Evolutionary conservation across 2,329 filamentous ascomycete species (phyloP), one percentile per base, ranked within the genome.

Genomic region (Orbilia oligospora): DNA sequence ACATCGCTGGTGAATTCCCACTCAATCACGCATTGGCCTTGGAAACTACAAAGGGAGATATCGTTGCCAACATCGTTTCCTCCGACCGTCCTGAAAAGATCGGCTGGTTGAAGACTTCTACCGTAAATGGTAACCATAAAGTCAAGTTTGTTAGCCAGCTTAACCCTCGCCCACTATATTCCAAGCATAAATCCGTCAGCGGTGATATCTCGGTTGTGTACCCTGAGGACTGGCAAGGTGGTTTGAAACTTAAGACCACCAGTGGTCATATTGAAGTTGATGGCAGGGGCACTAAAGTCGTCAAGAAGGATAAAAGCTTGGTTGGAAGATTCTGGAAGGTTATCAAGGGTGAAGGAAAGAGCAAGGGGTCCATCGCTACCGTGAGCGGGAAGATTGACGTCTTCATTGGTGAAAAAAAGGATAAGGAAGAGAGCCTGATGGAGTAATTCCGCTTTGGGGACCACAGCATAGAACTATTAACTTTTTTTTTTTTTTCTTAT

Each of bases 221-320:
- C 27, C 76, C 76, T 0, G 64, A 69, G 12, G 76, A 79, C 55
- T 79, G 76, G 76, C 76, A 79, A 38, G 76, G 76, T 18, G 63
- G 38, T 10, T 55, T 79, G 44, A 73, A 73, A 10, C 68, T 79
- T 33, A 70, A 69, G 64, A 58, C 55, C 24, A 79, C 76, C 20
- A 69, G 63, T 18, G 76, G 76, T n/a, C 64, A 79, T 16, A 72
- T 79, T 16, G 36, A 56, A 16, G 65, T 79, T 20, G 48, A 51
- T 5, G 76, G 76, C 2, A 73, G 67, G 46, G 70, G 70, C 2
- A 72, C 70, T 4, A 69, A 69, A 20, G 53, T 79, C 48, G 65
- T 73, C 1, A 73, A 66, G 64, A 73, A 73, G 46, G 58, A 77
- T 18, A 69, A 56, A 24, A 48, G 64, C 16, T 36, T 38, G 22